Base-by-base conservation (phyloP, 768 basidiomycete species). In the Naematelia encephala region DNA sequence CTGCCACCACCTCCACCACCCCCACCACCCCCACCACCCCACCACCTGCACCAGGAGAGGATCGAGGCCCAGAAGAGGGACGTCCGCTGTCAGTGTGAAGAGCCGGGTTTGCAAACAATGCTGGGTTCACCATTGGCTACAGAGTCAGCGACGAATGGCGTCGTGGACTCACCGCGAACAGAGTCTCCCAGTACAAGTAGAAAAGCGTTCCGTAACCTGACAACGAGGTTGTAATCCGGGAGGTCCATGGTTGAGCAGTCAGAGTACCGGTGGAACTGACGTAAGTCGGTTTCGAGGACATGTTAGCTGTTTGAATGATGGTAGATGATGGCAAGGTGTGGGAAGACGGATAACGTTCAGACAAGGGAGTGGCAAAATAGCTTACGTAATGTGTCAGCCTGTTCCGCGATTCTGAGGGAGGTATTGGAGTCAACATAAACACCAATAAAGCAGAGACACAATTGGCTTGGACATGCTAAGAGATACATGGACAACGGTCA, bases 131-230 rank as follows among this genome's bases (percentile, higher is more conserved):
- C 26, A 73, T 57, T 22, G 71, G 71, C 71, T 73, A 50, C 3
- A 25, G 51, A 16, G n/a, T 19, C 13, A 19, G 25, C 4, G 25
- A 19, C 51, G 3, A 28, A 19, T 8, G 8, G 46, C 46, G 19
- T 5, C 10, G 11, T 1, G 11, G 11, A 67, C 72, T 52, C 42
- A 73, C 72, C 42, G 62, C 60, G 48, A 73, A 57, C 4, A 73
- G 54, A 30, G 72, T 73, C 54, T 68, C 67, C 5, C 63, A 53
- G 60, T 69, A 73, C 12, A 73, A 63, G 55, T 70, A 70, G 21
- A 56, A 42, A 14, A 73, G 25, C 3, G 58, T 61, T 2, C 22
- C 51, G 26, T 54, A 67, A n/a, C 57, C 56, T 2, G 50, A 27
- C 8, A 54, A 46, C 14, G 43, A 26, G 16, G 59, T 42, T 1